These are phyloP conservation scores for Nannizziopsis barbatae DNA, from an alignment of 2,329 filamentous ascomycete species.

Conservation along the genomic window DNA sequence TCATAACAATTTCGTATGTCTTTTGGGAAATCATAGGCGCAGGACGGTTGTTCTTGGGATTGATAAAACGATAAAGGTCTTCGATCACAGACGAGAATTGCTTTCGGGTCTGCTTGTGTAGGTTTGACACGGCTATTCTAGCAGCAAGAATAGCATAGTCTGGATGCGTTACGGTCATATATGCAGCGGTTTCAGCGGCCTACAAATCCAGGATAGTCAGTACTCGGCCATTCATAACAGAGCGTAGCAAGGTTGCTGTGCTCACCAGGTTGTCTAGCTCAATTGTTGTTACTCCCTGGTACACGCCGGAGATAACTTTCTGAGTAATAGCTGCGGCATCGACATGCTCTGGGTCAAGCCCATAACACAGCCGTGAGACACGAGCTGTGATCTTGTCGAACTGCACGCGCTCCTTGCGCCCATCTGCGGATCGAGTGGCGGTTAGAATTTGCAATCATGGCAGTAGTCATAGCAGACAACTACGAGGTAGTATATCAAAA, in stretches of 20 bases:
- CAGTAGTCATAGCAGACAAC: conserved; percentile 16
- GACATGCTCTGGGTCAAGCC: conserved; percentile 87
- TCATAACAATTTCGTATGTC: conserved; percentile 88
- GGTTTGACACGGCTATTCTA: conserved; percentile 96
- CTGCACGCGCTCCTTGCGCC: conserved; percentile 98
- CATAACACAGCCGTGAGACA: conserved; percentile 94
- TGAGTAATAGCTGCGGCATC: conserved; percentile 97
- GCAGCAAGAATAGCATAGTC: conserved; percentile 98
- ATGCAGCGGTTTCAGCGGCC: conserved; percentile 97
- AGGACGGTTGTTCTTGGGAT: conserved; percentile 71
- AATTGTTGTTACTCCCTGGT: conserved; percentile 91
- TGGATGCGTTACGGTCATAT: conserved; percentile 99
- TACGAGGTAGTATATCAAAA: not conserved
- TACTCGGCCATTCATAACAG: not conserved
- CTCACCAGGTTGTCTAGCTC: conserved; percentile 94
- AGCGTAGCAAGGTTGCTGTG: not conserved
- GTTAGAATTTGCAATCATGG: conserved; percentile 16
- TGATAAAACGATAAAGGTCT: conserved; percentile 91
- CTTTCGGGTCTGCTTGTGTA: conserved; percentile 99
- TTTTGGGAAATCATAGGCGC: conserved; percentile 92
- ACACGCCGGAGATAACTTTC: conserved; percentile 98
- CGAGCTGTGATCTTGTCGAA: conserved; percentile 99
- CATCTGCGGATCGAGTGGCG: conserved; percentile 50
- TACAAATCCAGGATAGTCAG: conserved; percentile 29
- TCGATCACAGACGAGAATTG: conserved; percentile 93